Evolutionary conservation across 2,329 filamentous ascomycete species (phyloP).

Genomic region (Neonectria magnoliae): DNA sequence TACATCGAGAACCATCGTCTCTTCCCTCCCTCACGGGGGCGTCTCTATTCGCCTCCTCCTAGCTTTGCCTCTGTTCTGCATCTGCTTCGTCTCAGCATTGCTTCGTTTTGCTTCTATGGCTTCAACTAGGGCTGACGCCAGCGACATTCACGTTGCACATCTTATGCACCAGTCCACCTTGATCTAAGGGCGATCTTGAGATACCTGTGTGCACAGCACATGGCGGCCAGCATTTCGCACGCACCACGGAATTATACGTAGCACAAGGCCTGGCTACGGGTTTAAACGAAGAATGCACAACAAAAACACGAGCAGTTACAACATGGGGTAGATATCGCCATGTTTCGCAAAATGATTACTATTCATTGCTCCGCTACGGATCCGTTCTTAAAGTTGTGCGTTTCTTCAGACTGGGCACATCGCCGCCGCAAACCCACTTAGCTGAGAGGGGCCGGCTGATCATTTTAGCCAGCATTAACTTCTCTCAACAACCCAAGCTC

Average conservation of each 20-base stretch:
- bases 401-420: not conserved
- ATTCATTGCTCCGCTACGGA: conserved; percentile 7
- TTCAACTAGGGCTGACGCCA: conserved; percentile 20
- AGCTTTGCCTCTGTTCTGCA: not conserved
- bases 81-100: not conserved
- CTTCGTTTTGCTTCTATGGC: not conserved
- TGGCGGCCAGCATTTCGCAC: conserved; percentile 17
- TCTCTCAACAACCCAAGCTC: conserved; percentile 12
- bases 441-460: conserved; percentile 23
- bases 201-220: conserved; percentile 13
- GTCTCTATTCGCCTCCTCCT: not conserved
- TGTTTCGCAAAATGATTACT: conserved; percentile 10
- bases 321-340: not conserved
- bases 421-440: conserved; percentile 5
- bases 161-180: conserved; percentile 9
- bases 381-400: conserved; percentile 10
- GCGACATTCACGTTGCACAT: conserved; percentile 6
- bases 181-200: conserved; percentile 10
- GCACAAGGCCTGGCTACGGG: not conserved
- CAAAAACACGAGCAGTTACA: conserved; percentile 2
- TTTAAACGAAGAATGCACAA: not conserved
- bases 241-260: not conserved
- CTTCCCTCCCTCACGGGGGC: conserved; percentile 3
- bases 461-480: conserved; percentile 18
- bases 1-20: conserved; percentile 5